Conservation (phyloP, 179 eudicot species). For the Monotropa hypopitys region DNA sequence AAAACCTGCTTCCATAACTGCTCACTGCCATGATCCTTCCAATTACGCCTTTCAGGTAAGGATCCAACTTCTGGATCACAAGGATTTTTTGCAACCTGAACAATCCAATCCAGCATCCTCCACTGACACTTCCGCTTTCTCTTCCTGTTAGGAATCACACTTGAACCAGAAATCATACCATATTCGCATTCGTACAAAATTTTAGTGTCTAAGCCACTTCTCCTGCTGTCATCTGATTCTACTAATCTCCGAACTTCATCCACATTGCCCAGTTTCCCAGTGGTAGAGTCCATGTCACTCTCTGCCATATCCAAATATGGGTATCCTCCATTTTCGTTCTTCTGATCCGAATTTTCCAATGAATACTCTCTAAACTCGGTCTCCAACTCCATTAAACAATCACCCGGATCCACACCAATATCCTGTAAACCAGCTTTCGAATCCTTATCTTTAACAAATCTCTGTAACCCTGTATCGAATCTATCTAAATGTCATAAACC, state of each 20-base stretch:
- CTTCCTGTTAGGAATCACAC: conserved; percentile 30
- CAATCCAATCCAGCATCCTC: conserved; percentile 49
- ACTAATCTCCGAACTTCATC: conserved; percentile 21
- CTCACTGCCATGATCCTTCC: conserved; percentile 48
- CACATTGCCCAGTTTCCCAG: background rate
- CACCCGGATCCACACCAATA: conserved; percentile 9
- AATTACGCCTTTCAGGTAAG: conserved; percentile 50
- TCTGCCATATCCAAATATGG: conserved; percentile 21
- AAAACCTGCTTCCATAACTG: conserved; percentile 63
- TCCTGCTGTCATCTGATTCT: conserved; percentile 19
- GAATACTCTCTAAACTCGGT: conserved; percentile 23
- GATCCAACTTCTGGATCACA: conserved; percentile 37
- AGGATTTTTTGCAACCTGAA: conserved; percentile 57
- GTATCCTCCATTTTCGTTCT: conserved; percentile 23
- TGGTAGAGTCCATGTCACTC: conserved; percentile 10
- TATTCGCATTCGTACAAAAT: conserved; percentile 2
- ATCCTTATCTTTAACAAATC: conserved; percentile 10
- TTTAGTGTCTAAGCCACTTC: conserved; percentile 8
- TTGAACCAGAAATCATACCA: conserved; percentile 18
- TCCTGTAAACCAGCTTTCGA: conserved; percentile 9
- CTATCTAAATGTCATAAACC: conserved; percentile 31
- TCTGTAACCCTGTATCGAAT: conserved; percentile 27
- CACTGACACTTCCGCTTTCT: conserved; percentile 29
- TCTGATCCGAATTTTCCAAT: conserved; percentile 16
- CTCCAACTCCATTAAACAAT: conserved; percentile 31